Conservation (phyloP, 2,329 filamentous ascomycete species). For the Furcasterigmium furcatum region DNA sequence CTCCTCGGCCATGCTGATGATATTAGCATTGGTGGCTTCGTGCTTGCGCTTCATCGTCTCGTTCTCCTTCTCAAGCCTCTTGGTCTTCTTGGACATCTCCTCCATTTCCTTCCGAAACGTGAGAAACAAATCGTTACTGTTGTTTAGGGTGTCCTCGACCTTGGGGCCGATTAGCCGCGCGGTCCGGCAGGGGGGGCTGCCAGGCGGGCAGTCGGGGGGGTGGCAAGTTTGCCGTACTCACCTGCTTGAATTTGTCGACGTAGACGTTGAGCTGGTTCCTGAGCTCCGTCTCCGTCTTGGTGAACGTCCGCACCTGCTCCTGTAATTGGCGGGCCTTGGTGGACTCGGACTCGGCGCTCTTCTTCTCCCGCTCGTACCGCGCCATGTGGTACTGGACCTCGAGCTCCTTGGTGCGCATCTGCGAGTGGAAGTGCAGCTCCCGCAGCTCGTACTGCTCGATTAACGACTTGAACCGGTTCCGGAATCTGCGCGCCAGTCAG, state of each 20-base stretch:
- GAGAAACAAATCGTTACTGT: constrained; percentile 94
- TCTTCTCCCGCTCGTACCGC: constrained; percentile 85
- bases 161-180: constrained; percentile 31
- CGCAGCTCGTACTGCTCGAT: constrained; percentile 96
- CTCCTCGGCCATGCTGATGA: constrained; percentile 96
- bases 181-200: not conserved
- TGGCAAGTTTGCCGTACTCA: too few species aligned
- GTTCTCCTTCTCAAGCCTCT: constrained; percentile 95
- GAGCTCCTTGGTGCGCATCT: constrained; percentile 90
- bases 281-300: constrained; percentile 91
- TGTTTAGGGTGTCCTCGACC: constrained; percentile 98
- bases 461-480: constrained; percentile 87
- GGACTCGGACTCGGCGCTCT: constrained; percentile 78
- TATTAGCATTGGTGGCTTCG: constrained; percentile 89
- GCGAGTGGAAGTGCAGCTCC: constrained; percentile 88
- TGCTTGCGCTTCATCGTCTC: constrained; percentile 87
- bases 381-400: constrained; percentile 92
- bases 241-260: constrained; percentile 99
- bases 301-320: constrained; percentile 89
- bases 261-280: constrained; percentile 96
- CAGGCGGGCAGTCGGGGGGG: not conserved
- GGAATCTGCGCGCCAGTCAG: constrained; percentile 61
- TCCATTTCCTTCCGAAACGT: constrained; percentile 99
- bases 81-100: constrained; percentile 99
- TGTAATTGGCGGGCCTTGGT: constrained; percentile 81